Percentiles rank a stretch among this genome's conserved stretches.
Evolutionary conservation across 2,329 filamentous ascomycete species (phyloP).

Genomic region (Periconia digitata): DNA sequence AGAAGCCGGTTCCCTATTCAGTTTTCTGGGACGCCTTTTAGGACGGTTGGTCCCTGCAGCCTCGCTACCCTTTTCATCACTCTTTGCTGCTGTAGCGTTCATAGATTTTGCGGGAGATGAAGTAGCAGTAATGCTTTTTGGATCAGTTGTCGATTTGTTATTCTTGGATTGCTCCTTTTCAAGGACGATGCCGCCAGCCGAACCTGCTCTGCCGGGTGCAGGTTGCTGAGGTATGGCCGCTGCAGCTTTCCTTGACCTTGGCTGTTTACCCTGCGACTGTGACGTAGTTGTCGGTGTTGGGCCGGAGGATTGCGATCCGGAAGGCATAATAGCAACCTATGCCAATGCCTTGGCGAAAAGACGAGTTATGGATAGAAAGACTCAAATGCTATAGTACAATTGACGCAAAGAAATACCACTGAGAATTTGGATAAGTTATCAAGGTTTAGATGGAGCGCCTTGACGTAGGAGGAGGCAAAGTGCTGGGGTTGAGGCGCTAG

Average conservation of each 20-base stretch:
- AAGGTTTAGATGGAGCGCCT: slow-evolving; percentile 26
- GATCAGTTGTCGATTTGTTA: not conserved
- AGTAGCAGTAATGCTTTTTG: not conserved
- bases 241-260: slow-evolving; percentile 25
- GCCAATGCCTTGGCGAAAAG: not conserved
- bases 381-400: not conserved
- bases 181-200: slow-evolving; percentile 31
- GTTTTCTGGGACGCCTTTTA: slow-evolving; percentile 34
- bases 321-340: slow-evolving; percentile 21
- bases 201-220: slow-evolving; percentile 24
- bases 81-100: slow-evolving; percentile 2
- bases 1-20: slow-evolving; percentile 34
- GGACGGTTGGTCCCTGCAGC: slow-evolving; percentile 16
- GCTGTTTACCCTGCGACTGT: slow-evolving; percentile 22
- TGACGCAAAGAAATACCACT: not conserved
- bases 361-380: not conserved
- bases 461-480: slow-evolving; percentile 40
- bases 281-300: slow-evolving; percentile 23
- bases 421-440: slow-evolving; percentile 22
- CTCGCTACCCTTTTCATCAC: slow-evolving; percentile 3
- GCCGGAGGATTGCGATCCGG: slow-evolving; percentile 28
- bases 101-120: slow-evolving; percentile 2
- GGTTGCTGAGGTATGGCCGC: slow-evolving; percentile 5
- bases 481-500: slow-evolving; percentile 13
- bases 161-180: slow-evolving; percentile 17